Percentiles rank a stretch among this genome's conserved stretches.
Conservation (phyloP, 75 land plant genomes). For the Larix kaempferi region DNA sequence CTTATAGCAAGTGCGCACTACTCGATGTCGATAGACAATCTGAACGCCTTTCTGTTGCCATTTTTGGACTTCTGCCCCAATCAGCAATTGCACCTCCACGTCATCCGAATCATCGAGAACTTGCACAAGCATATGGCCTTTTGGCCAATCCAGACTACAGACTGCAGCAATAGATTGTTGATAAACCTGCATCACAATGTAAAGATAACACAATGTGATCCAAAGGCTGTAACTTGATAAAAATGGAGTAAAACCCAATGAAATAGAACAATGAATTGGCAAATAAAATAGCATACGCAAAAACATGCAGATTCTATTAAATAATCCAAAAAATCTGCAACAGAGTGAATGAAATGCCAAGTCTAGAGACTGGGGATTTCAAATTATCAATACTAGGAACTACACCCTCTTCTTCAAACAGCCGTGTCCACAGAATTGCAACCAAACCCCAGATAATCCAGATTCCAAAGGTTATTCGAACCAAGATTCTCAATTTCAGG, state of each 20-base stretch:
- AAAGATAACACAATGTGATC: not conserved
- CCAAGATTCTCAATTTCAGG: not conserved
- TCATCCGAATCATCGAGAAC: constrained; percentile 90
- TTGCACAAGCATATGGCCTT: constrained; percentile 54
- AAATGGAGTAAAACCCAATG: not conserved
- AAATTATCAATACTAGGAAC: not conserved
- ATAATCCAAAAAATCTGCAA: not conserved
- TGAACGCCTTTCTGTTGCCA: constrained; percentile 67
- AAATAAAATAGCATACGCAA: not conserved
- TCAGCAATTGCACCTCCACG: constrained; percentile 45
- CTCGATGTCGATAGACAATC: constrained; percentile 73
- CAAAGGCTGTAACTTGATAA: not conserved
- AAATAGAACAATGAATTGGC: not conserved
- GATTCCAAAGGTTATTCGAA: not conserved
- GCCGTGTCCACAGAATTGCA: not conserved
- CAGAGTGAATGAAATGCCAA: not conserved
- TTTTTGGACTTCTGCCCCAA: constrained; percentile 63
- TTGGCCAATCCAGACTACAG: constrained; percentile 46
- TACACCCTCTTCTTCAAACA: not conserved
- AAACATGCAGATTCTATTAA: not conserved
- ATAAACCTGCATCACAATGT: constrained; percentile 35
- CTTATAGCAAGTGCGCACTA: constrained; percentile 70
- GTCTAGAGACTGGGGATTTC: not conserved
- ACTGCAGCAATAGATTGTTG: constrained; percentile 50
- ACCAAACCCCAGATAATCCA: not conserved